Conservation (phyloP, 352 stramenopile genomes). For the Pythium aphanidermatum region DNA sequence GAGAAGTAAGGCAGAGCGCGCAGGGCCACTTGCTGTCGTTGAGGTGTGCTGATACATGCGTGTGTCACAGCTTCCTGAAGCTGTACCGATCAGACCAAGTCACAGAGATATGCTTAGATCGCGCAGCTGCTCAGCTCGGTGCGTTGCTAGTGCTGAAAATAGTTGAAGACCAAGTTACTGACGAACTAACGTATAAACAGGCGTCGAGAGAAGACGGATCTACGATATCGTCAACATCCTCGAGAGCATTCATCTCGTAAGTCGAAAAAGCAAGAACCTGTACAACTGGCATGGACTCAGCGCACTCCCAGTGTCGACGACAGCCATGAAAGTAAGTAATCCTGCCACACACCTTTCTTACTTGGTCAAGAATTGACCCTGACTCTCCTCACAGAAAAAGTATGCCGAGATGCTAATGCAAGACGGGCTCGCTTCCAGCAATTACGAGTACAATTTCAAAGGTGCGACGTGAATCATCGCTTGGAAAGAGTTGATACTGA, state of each 20-base stretch:
- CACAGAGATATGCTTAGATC: slow-evolving; percentile 70
- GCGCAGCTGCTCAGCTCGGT: slow-evolving; percentile 55
- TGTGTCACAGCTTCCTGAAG: slow-evolving; percentile 56
- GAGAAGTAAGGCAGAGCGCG: slow-evolving; percentile 63
- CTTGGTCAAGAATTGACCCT: slow-evolving; percentile 1
- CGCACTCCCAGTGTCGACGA: slow-evolving; percentile 57
- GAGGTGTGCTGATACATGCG: not conserved
- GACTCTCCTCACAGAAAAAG: slow-evolving; percentile 19
- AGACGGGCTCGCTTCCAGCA: slow-evolving; percentile 15
- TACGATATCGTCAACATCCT: slow-evolving; percentile 99
- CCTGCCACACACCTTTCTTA: not conserved
- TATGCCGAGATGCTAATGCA: slow-evolving; percentile 33
- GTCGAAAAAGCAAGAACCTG: slow-evolving; percentile 95
- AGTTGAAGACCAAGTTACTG: not conserved
- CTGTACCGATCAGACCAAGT: slow-evolving; percentile 63
- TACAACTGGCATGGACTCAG: slow-evolving; percentile 89
- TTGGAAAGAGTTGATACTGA: not conserved
- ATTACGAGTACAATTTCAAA: slow-evolving; percentile 56
- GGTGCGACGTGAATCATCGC: slow-evolving; percentile 21
- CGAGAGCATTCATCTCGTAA: slow-evolving; percentile 93
- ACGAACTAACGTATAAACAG: slow-evolving; percentile 20
- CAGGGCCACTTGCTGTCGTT: not conserved
- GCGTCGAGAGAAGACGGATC: slow-evolving; percentile 92
- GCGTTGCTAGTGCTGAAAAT: not conserved
- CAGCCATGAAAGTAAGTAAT: slow-evolving; percentile 58